Evolutionary conservation across 495 filamentous ascomycete genomes (phyloP).

Genomic region (Lasiosphaeria ovina): DNA sequence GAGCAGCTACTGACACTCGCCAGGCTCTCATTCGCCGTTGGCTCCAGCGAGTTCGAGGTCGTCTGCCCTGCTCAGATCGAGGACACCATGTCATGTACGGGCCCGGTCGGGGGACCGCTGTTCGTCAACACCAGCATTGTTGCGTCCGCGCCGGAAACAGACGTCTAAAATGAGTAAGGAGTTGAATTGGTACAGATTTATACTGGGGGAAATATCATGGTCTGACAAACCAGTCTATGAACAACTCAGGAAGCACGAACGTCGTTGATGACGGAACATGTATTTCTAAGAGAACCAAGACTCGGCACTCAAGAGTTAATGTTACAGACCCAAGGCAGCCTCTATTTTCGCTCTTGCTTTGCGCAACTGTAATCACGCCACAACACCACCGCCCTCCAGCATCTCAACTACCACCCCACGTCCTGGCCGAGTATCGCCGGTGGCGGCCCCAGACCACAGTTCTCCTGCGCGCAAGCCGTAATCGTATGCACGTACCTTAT

Average conservation of each 20-base stretch:
- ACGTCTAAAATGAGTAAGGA: not conserved
- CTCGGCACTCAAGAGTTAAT: no score
- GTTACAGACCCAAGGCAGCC: no score
- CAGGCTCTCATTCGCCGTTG: not conserved
- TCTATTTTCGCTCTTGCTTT: no score
- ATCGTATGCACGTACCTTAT: conserved; percentile 47
- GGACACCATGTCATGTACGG: conserved; percentile 11
- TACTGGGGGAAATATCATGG: not conserved
- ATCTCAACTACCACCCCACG: not conserved
- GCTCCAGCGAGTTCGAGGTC: conserved; percentile 4
- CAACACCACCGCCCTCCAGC: not conserved
- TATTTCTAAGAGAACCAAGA: no score
- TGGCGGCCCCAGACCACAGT: conserved; percentile 29
- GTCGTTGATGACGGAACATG: no score
- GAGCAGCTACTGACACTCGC: not conserved
- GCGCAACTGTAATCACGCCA: not conserved
- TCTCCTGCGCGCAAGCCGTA: conserved; percentile 32
- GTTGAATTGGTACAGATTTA: not conserved
- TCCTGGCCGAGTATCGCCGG: conserved; percentile 10
- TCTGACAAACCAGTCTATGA: no score
- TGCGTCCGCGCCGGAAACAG: not conserved
- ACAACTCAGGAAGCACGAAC: no score
- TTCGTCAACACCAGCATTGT: not conserved
- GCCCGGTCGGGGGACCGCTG: not conserved
- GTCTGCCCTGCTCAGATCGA: conserved; percentile 3